Conservation (phyloP, 2,329 filamentous ascomycete species). For the Cladosporium sp. region DNA sequence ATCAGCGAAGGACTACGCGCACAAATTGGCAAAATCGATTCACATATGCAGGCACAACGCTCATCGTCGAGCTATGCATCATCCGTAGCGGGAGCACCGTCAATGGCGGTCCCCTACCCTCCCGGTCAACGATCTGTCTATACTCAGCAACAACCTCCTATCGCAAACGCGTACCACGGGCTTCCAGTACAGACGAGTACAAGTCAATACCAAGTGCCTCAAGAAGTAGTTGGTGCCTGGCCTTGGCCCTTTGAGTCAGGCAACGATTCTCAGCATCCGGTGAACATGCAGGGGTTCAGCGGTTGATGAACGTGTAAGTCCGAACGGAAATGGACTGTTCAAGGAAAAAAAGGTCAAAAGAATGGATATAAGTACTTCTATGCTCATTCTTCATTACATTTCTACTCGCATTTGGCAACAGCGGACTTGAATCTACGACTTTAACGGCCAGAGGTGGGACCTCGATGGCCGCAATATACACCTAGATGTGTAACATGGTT, state of each 20-base stretch:
- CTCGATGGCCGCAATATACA: too few relatives aligned
- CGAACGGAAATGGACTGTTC: neutral
- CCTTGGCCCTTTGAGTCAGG: constrained; percentile 33
- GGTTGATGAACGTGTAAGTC: neutral
- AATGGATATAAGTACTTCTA: too few relatives aligned
- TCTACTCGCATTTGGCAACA: constrained; percentile 9
- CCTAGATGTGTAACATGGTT: neutral
- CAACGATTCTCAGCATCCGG: constrained; percentile 5
- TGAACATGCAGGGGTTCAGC: neutral
- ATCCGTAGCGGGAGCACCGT: neutral
- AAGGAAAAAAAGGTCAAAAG: too few relatives aligned
- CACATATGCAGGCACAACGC: constrained; percentile 35
- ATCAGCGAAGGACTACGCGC: constrained; percentile 38
- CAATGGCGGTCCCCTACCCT: neutral
- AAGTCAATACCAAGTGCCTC: constrained; percentile 38
- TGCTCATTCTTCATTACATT: neutral
- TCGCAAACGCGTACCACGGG: neutral
- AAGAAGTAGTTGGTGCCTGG: constrained; percentile 40
- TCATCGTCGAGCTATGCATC: constrained; percentile 17
- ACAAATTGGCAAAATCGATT: constrained; percentile 43
- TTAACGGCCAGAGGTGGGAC: neutral
- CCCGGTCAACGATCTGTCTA: constrained; percentile 1
- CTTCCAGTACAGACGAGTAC: constrained; percentile 8
- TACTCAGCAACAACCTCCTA: constrained; percentile 1
- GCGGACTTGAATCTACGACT: neutral